A percentile compares a stretch with the other conserved stretches of the same genome.
These are phyloP conservation scores for Rhytidiadelphus loreus DNA, from an alignment of 225 moss, liverwort and hornwort species.

Conservation along the genomic window DNA sequence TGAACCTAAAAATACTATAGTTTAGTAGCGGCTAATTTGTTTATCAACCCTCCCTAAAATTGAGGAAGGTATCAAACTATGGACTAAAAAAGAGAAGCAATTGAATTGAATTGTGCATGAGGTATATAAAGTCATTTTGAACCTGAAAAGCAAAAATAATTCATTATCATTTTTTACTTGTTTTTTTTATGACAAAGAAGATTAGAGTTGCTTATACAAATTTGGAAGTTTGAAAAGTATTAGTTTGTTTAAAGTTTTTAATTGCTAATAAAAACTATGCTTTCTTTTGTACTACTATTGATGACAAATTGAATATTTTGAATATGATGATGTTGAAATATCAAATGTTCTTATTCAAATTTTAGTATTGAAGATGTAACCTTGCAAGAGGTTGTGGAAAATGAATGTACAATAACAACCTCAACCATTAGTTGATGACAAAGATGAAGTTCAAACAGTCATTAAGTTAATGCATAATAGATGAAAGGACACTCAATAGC, in stretches of 20 bases:
- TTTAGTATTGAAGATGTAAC: neutral
- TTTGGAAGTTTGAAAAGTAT: neutral
- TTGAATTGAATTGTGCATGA: too few species aligned
- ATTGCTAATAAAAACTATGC: too few species aligned
- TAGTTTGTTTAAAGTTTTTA: neutral
- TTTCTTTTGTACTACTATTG: neutral
- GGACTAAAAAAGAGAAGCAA: accelerated
- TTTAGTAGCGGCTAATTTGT: accelerated
- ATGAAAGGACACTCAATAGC: neutral
- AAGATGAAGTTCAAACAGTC: neutral
- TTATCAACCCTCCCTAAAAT: accelerated
- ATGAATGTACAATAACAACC: neutral
- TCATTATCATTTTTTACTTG: neutral
- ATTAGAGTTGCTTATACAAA: neutral
- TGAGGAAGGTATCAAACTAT: neutral
- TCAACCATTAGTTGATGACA: neutral
- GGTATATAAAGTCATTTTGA: neutral
- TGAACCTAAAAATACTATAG: neutral
- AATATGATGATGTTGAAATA: too few species aligned
- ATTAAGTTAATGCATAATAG: too few species aligned
- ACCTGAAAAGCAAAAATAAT: accelerated
- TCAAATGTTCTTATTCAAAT: neutral
- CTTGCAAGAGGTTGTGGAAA: accelerated
- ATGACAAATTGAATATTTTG: neutral
- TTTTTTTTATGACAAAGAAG: accelerated